A percentile compares a stretch with the other conserved stretches of the same genome.
Evolutionary conservation across 2,329 filamentous ascomycete genomes (phyloP).

Genomic region (Fusarium multiceps): DNA sequence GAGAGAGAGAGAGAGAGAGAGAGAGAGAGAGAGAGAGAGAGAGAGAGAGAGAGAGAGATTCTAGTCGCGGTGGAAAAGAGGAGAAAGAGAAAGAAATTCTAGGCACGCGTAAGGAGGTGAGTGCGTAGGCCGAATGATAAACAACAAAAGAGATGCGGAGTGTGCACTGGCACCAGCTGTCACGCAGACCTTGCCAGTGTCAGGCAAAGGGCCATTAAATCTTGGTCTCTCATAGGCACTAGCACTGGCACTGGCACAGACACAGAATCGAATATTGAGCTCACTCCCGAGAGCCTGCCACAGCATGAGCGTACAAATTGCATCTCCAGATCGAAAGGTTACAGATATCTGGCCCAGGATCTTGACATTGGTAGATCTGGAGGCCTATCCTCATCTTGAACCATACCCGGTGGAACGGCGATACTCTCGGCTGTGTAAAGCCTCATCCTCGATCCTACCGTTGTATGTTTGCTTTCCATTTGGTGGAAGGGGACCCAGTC

Average conservation of each 20-base stretch:
- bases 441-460: background rate
- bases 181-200: slow-evolving; percentile 33
- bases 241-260: background rate
- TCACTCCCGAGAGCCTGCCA: slow-evolving; percentile 28
- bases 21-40: slow-evolving; percentile 9
- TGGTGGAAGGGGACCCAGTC: slow-evolving; percentile 2
- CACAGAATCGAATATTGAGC: background rate
- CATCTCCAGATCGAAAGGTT: slow-evolving; percentile 26
- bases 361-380: background rate
- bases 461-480: slow-evolving; percentile 3
- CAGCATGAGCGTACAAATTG: slow-evolving; percentile 35
- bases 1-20: slow-evolving; percentile 7
- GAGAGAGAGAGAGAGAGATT: slow-evolving; percentile 12
- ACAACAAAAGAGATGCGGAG: slow-evolving; percentile 21
- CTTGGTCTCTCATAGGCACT: slow-evolving; percentile 26
- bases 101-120: slow-evolving; percentile 1
- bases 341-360: slow-evolving; percentile 8
- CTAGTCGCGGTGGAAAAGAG: slow-evolving; percentile 5
- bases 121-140: slow-evolving; percentile 16
- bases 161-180: slow-evolving; percentile 37
- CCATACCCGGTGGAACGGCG: slow-evolving; percentile 11
- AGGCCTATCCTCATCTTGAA: background rate
- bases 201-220: slow-evolving; percentile 15
- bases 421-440: slow-evolving; percentile 12
- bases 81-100: slow-evolving; percentile 5